phyloP scores from a whole-genome alignment of 2,329 filamentous ascomycete genomes.

The Colletotrichum brevisporum region DNA sequence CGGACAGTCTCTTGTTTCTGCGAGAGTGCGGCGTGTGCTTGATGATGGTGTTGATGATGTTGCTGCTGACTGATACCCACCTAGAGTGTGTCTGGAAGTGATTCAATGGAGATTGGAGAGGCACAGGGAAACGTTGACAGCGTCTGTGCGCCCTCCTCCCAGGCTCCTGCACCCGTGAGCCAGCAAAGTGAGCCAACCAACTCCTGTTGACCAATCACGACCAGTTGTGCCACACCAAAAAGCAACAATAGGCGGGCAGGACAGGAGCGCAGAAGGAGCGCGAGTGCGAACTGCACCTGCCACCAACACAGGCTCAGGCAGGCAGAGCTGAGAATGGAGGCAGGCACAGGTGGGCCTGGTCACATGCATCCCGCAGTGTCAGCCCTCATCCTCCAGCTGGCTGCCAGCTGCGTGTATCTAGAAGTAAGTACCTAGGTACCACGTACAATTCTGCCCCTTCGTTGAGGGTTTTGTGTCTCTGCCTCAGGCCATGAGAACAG shows the following conservation, averaged over 20 bases:
- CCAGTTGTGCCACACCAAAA: no score
- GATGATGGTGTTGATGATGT: background rate
- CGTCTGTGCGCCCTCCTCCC: background rate
- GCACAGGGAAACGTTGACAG: background rate
- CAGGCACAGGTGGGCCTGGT: background rate
- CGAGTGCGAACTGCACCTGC: background rate
- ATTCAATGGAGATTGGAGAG: background rate
- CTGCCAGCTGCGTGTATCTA: background rate
- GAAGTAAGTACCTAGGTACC: background rate
- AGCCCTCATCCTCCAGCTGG: background rate
- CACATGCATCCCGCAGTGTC: no score
- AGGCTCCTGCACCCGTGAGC: background rate
- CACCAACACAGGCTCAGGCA: background rate
- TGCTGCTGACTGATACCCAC: constrained; percentile 6
- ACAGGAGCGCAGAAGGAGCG: background rate
- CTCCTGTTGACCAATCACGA: background rate
- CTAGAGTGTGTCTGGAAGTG: no score
- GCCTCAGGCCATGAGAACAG: constrained; percentile 28
- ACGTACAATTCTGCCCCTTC: background rate
- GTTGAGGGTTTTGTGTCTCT: background rate
- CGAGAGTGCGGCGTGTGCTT: background rate
- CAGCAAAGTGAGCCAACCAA: constrained; percentile 2
- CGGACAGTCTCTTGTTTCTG: constrained; percentile 10
- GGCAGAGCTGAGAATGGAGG: no score
- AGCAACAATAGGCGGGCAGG: background rate